These are phyloP conservation scores for Psilocybe tampanensis DNA, from an alignment of 768 basidiomycete species.

Conservation along the genomic window DNA sequence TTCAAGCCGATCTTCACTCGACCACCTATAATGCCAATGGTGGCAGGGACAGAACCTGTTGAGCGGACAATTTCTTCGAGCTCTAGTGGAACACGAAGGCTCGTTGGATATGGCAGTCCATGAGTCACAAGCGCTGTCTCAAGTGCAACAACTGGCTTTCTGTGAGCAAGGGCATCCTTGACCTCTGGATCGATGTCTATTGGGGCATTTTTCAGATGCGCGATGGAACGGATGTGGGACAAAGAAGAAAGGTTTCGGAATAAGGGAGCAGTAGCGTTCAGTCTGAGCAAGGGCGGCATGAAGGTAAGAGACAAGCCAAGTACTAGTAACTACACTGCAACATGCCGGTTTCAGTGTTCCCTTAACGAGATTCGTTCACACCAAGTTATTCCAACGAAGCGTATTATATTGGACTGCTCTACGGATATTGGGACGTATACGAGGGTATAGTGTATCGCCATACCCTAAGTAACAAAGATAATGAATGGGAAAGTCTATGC, in stretches of 20 bases:
- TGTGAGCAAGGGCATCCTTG: slow-evolving; percentile 68
- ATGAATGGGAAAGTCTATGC: slow-evolving; percentile 40
- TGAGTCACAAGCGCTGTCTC: slow-evolving; percentile 94
- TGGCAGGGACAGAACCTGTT: slow-evolving; percentile 84
- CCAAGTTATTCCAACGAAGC: slow-evolving; percentile 17
- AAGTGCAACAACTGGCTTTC: slow-evolving; percentile 81
- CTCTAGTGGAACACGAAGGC: slow-evolving; percentile 68
- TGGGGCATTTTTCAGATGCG: slow-evolving; percentile 30
- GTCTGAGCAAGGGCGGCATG: slow-evolving; percentile 10
- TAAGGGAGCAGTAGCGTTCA: background rate
- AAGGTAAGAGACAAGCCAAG: background rate
- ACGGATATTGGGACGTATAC: slow-evolving; percentile 35
- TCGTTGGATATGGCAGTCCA: slow-evolving; percentile 85
- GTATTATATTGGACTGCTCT: slow-evolving; percentile 30
- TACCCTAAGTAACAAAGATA: slow-evolving; percentile 35
- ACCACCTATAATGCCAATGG: slow-evolving; percentile 83
- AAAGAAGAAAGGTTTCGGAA: slow-evolving; percentile 15
- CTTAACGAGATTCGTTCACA: background rate
- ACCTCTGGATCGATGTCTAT: slow-evolving; percentile 85
- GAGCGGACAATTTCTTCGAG: slow-evolving; percentile 76
- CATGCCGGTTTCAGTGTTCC: too few relatives aligned
- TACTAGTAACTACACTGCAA: background rate
- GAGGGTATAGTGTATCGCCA: slow-evolving; percentile 42
- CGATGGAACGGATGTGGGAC: slow-evolving; percentile 3
- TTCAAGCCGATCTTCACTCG: slow-evolving; percentile 85